Percentiles rank a stretch among this genome's conserved stretches.
These are phyloP conservation scores for Akebia trifoliata DNA, from an alignment of 164 flowering plant species.

Conservation along the genomic window DNA sequence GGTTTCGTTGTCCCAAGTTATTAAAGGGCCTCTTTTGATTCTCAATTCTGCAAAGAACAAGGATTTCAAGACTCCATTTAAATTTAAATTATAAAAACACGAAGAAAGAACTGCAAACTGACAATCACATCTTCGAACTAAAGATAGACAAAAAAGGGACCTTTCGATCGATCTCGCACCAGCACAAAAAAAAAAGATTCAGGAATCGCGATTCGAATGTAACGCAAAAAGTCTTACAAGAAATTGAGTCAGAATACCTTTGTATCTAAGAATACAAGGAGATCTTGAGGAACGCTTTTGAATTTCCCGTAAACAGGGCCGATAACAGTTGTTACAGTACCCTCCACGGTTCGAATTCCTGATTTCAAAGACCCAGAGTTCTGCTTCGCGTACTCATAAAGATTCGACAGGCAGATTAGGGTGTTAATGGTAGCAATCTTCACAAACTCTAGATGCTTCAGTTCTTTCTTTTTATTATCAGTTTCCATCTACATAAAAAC, in stretches of 20 bases:
- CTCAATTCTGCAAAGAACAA: too few species aligned
- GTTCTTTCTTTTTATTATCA: slow-evolving; percentile 17
- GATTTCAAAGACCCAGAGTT: slow-evolving; percentile 49
- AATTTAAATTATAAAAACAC: too few species aligned
- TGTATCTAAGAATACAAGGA: slow-evolving; percentile 40
- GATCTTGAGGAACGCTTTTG: slow-evolving; percentile 33
- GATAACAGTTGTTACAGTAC: slow-evolving; percentile 32
- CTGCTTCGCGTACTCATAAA: slow-evolving; percentile 50
- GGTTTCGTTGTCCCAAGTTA: too few species aligned
- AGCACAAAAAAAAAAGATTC: not conserved
- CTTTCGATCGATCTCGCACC: too few species aligned
- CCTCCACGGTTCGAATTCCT: slow-evolving; percentile 37
- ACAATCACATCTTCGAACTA: too few species aligned
- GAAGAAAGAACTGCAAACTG: too few species aligned
- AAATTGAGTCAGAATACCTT: slow-evolving; percentile 48
- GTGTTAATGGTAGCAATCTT: slow-evolving; percentile 33
- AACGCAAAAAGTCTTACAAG: not conserved
- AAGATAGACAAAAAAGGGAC: too few species aligned
- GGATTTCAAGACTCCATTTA: too few species aligned
- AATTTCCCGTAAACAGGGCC: slow-evolving; percentile 42
- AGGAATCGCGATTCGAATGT: not conserved
- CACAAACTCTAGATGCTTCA: slow-evolving; percentile 53
- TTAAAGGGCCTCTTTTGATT: too few species aligned
- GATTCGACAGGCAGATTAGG: slow-evolving; percentile 27
- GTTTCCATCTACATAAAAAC: slow-evolving; percentile 16